These are phyloP conservation scores for Kluyveromyces wickerhamii DNA, from an alignment of 805 yeast species.

Conservation along the genomic window DNA sequence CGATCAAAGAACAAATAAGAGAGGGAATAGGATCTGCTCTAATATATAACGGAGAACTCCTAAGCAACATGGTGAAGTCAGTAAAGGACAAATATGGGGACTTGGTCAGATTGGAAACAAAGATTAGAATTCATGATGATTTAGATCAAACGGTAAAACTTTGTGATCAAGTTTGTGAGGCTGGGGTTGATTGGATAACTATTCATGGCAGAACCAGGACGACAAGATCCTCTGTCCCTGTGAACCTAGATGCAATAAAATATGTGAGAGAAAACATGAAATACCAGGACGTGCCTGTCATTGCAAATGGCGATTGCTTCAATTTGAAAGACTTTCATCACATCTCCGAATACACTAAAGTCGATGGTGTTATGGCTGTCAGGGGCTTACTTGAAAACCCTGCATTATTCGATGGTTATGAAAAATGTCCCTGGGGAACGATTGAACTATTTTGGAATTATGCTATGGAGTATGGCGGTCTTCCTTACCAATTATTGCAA, in stretches of 20 bases:
- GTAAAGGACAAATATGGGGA: conserved; percentile 72
- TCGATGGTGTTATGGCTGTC: conserved; percentile 93
- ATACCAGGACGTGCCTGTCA: conserved; percentile 62
- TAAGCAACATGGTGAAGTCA: conserved; percentile 74
- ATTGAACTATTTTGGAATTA: conserved; percentile 77
- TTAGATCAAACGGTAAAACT: conserved; percentile 62
- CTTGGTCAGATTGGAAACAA: conserved; percentile 74
- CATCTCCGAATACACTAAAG: conserved; percentile 61
- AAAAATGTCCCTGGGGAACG: conserved; percentile 82
- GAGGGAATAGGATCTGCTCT: conserved; percentile 97
- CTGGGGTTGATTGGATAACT: conserved; percentile 90
- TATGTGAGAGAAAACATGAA: conserved; percentile 39
- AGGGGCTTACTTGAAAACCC: conserved; percentile 85
- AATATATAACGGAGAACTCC: conserved; percentile 74
- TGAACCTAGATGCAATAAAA: conserved; percentile 73
- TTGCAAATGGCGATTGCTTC: conserved; percentile 98
- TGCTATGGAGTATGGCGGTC: conserved; percentile 62
- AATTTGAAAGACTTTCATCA: conserved; percentile 50
- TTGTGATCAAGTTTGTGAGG: conserved; percentile 65
- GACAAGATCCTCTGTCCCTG: conserved; percentile 80
- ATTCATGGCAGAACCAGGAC: conserved; percentile 87
- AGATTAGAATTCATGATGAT: conserved; percentile 81
- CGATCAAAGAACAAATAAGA: conserved; percentile 86
- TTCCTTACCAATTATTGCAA: conserved; percentile 76
- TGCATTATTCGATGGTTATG: conserved; percentile 70